These are phyloP conservation scores for Triticum monococcum DNA, from an alignment of 176 grass and related monocot genomes.

Conservation along the genomic window DNA sequence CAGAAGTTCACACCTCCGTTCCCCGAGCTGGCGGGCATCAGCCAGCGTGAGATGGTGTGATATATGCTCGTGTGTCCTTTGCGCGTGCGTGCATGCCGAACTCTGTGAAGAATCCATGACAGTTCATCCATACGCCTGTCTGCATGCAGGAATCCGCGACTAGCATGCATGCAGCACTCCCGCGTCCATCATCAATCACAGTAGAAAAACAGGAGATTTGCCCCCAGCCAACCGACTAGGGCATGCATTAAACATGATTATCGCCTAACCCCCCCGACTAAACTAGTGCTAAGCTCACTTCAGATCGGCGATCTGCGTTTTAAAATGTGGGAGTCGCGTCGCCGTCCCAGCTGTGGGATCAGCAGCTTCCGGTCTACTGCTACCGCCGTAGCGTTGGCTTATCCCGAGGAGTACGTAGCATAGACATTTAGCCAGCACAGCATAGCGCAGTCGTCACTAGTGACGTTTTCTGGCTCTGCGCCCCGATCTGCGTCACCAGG, in stretches of 20 bases:
- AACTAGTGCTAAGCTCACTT: not conserved
- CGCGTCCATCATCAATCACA: no score
- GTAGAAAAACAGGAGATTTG: no score
- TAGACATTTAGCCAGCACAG: not conserved
- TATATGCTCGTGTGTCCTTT: no score
- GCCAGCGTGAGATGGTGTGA: no score
- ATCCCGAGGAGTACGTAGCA: slow-evolving; percentile 3
- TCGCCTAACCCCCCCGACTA: not conserved
- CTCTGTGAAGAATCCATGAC: no score
- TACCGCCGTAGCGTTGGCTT: not conserved
- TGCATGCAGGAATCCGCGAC: no score
- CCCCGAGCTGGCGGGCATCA: no score
- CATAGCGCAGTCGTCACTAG: not conserved
- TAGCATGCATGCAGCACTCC: no score
- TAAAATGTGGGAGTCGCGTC: not conserved
- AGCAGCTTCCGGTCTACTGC: not conserved
- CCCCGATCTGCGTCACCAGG: not conserved
- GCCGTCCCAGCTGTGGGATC: not conserved
- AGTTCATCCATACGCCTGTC: no score
- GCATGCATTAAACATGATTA: slow-evolving; percentile 16
- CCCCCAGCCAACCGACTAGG: not conserved
- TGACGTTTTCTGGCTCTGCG: not conserved
- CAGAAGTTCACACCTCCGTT: no score
- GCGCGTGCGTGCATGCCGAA: no score
- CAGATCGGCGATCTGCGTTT: not conserved